A percentile compares a stretch with the other conserved stretches of the same genome.
phyloP scores from a whole-genome alignment of 176 grass and related monocot genomes.

The Luzula sylvatica region DNA sequence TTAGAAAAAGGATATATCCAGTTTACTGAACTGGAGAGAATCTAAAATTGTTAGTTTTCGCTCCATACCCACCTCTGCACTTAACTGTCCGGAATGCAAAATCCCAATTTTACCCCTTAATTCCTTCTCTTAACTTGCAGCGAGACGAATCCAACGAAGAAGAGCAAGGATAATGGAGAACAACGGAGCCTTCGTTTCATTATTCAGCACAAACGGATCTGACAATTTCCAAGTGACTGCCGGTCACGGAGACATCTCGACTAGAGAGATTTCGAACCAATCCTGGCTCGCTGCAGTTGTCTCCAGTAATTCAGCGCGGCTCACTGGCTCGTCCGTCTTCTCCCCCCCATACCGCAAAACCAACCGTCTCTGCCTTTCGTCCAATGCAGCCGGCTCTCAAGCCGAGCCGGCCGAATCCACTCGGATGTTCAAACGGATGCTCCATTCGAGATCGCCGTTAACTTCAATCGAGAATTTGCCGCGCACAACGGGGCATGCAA shows the following conservation, averaged over 20 bases:
- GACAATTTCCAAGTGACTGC: background rate
- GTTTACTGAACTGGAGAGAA: too few species aligned
- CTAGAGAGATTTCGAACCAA: too few species aligned
- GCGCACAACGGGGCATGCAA: background rate
- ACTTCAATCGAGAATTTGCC: constrained; percentile 1
- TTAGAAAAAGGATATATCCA: too few species aligned
- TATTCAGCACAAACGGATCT: background rate
- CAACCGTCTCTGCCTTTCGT: too few species aligned
- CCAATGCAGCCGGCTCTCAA: background rate
- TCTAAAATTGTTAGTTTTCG: background rate
- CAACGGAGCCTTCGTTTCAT: background rate
- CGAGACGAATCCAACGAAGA: background rate
- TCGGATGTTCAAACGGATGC: constrained; percentile 10
- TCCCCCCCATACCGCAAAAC: background rate
- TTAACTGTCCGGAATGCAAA: background rate
- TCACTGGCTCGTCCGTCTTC: background rate
- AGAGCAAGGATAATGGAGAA: constrained; percentile 4
- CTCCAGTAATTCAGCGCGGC: background rate
- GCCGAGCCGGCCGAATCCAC: background rate
- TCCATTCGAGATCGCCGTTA: constrained; percentile 12
- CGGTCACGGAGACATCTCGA: background rate
- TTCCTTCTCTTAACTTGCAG: background rate
- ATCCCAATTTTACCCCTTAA: background rate
- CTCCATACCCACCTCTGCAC: constrained; percentile 5
- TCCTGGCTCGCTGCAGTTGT: background rate